These are phyloP conservation scores for Cryptosporidium ubiquitum DNA, from an alignment of 169 alveolate species.

Conservation along the genomic window DNA sequence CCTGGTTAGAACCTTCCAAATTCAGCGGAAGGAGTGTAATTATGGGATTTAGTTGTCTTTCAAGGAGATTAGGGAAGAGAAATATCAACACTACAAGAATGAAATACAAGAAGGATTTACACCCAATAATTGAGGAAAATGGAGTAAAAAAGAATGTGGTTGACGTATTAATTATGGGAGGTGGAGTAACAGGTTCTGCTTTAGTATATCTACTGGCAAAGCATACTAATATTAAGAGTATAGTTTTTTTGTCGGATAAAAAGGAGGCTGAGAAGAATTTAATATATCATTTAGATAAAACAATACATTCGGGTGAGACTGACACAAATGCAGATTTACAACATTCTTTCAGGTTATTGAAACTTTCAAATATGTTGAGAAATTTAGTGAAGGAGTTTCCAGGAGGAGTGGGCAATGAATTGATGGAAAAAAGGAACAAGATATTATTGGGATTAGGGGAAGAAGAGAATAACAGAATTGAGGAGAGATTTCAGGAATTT, in stretches of 20 bases:
- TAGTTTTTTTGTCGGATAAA: not conserved
- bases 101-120: not conserved
- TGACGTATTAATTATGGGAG: constrained; percentile 35
- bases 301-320: constrained; percentile 24
- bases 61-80: not conserved
- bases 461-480: constrained; percentile 4
- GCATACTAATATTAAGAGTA: not conserved
- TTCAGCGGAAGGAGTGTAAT: not conserved
- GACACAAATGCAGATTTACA: constrained; percentile 8
- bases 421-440: not conserved
- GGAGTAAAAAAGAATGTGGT: not conserved
- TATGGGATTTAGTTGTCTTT: not conserved
- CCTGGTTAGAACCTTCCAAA: not conserved
- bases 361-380: not conserved
- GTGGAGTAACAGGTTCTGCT: constrained; percentile 38
- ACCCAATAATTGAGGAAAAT: not conserved
- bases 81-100: not conserved
- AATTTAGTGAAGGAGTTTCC: not conserved
- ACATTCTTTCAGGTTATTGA: not conserved
- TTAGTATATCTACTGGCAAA: not conserved
- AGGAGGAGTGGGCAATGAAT: not conserved
- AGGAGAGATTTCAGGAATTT: constrained; percentile 19
- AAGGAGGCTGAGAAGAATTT: not conserved
- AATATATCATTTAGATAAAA: not conserved
- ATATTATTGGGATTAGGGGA: constrained; percentile 50